Evolutionary conservation across 352 stramenopile genomes (phyloP).

Genomic region (Nothophytophthora sp.): DNA sequence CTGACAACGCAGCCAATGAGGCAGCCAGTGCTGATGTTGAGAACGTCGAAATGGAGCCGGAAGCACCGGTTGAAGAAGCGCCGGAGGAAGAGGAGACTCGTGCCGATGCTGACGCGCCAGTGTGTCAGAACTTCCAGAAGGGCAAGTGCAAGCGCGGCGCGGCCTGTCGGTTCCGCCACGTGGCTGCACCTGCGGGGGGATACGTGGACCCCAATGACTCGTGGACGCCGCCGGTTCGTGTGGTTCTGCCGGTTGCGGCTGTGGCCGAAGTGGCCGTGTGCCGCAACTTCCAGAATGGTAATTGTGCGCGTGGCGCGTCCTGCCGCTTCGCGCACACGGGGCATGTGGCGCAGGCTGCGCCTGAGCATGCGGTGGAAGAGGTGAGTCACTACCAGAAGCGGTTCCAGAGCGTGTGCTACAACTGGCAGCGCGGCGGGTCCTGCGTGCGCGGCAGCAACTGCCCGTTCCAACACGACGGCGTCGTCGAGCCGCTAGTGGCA

Average conservation of each 20-base stretch:
- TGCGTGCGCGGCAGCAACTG: conserved; percentile 47
- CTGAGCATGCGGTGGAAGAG: conserved; percentile 41
- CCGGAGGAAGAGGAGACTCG: conserved; percentile 33
- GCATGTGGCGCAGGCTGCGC: conserved; percentile 11
- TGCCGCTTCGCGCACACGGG: conserved; percentile 63
- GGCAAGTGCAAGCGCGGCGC: conserved; percentile 68
- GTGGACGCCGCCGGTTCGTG: conserved; percentile 32
- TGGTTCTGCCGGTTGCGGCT: conserved; percentile 33
- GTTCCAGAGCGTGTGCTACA: conserved; percentile 69
- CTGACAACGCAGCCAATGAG: background rate
- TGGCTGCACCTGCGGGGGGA: conserved; percentile 14
- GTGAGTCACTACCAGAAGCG: conserved; percentile 66
- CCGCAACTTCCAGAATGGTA: conserved; percentile 48
- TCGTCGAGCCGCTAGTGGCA: background rate
- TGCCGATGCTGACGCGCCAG: conserved; percentile 46
- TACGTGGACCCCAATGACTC: conserved; percentile 13
- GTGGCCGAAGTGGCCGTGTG: conserved; percentile 53
- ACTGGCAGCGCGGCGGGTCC: conserved; percentile 46
- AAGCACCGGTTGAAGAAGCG: conserved; percentile 3
- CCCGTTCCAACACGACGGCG: conserved; percentile 50
- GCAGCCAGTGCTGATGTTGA: conserved; percentile 3
- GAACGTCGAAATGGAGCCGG: conserved; percentile 4
- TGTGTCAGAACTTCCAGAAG: conserved; percentile 72
- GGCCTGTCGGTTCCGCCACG: conserved; percentile 64
- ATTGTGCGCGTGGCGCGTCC: conserved; percentile 46